These are phyloP conservation scores for Bipolaris oryzae DNA, from an alignment of 2,329 filamentous ascomycete genomes.

Conservation along the genomic window DNA sequence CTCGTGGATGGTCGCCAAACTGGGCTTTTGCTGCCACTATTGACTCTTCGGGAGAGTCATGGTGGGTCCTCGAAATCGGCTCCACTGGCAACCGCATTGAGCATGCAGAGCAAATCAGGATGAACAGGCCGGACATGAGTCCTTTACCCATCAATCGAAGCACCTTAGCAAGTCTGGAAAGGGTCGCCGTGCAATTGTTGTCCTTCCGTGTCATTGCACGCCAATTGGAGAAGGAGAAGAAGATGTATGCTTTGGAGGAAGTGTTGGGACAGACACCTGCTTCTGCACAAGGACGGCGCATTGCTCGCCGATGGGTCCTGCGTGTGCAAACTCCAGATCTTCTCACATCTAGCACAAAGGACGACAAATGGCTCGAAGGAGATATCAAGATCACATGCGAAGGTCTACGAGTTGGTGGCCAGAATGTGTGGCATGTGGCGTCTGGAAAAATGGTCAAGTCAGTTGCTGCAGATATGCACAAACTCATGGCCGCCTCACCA, in stretches of 20 bases:
- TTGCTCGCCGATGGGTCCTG: slow-evolving; percentile 37
- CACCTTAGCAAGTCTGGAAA: slow-evolving; percentile 45
- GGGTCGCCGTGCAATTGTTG: slow-evolving; percentile 47
- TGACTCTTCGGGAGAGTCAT: slow-evolving; percentile 43
- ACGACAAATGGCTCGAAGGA: slow-evolving; percentile 38
- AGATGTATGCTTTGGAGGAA: slow-evolving; percentile 25
- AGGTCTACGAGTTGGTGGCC: slow-evolving; percentile 34
- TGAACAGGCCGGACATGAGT: slow-evolving; percentile 29
- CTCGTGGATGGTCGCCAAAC: slow-evolving; percentile 70
- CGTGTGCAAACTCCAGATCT: slow-evolving; percentile 39
- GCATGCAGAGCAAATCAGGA: slow-evolving; percentile 37
- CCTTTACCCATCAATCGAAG: slow-evolving; percentile 31
- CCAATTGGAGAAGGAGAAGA: slow-evolving; percentile 31
- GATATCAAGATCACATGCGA: slow-evolving; percentile 41
- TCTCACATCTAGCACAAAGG: slow-evolving; percentile 24
- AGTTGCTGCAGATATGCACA: slow-evolving; percentile 43
- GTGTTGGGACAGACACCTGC: slow-evolving; percentile 24
- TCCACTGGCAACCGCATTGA: slow-evolving; percentile 30
- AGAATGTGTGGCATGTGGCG: slow-evolving; percentile 50
- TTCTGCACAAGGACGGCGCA: slow-evolving; percentile 3
- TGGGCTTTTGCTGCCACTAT: slow-evolving; percentile 72
- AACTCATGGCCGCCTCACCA: slow-evolving; percentile 52
- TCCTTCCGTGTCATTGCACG: slow-evolving; percentile 38
- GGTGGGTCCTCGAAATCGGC: slow-evolving; percentile 46
- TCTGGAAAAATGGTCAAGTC: slow-evolving; percentile 47